Conservation (phyloP, 306 rosid species). For the Purshia tridentata region DNA sequence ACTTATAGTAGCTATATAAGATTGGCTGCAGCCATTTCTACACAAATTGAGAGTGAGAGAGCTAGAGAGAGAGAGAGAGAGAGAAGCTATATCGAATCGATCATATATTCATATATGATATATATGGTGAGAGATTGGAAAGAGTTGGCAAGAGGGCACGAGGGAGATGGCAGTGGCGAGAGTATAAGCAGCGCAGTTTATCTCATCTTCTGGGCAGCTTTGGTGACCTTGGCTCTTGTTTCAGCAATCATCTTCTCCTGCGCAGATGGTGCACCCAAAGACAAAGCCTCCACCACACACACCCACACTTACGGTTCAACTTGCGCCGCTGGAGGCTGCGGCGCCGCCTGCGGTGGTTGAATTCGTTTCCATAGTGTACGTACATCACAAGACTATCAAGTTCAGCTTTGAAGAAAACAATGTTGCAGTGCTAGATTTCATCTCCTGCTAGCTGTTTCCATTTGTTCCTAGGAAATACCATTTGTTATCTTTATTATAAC, state of each 20-base stretch:
- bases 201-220: conserved; percentile 41
- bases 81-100: neutral
- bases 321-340: conserved; percentile 39
- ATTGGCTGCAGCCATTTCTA: too few species aligned
- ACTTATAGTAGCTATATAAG: too few species aligned
- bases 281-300: conserved; percentile 27
- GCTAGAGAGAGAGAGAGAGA: neutral
- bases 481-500: too few species aligned
- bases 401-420: too few species aligned
- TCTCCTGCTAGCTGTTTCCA: too few species aligned
- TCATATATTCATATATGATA: neutral
- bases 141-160: conserved; percentile 17
- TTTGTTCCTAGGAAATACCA: too few species aligned
- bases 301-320: conserved; percentile 32
- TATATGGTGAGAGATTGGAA: conserved; percentile 54
- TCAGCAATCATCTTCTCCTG: conserved; percentile 56
- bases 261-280: conserved; percentile 58
- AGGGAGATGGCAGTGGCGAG: conserved; percentile 18
- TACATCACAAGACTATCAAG: too few species aligned
- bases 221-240: conserved; percentile 41
- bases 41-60: neutral
- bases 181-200: conserved; percentile 25
- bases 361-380: neutral
- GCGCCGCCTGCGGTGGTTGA: conserved; percentile 58
- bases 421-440: too few species aligned